Conservation (phyloP, 2,329 filamentous ascomycete genomes). For the Aspergillus nomiae region DNA sequence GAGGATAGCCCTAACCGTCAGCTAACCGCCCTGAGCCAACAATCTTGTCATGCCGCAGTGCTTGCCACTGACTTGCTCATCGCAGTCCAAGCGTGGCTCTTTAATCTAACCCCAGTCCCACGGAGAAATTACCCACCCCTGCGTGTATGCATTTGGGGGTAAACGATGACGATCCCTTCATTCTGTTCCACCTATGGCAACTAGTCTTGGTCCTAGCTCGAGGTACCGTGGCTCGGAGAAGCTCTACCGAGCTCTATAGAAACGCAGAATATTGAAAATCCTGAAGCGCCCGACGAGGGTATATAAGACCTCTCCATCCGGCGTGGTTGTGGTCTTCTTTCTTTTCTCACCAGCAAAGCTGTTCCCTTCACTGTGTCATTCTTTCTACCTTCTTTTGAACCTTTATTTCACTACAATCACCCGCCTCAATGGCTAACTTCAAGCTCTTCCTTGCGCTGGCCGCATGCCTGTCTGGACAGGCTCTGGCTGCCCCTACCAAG, state of each 20-base stretch:
- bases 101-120: not conserved
- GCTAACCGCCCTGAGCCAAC: not conserved
- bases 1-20: not conserved
- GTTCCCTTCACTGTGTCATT: not conserved
- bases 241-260: not conserved
- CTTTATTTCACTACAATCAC: constrained; percentile 2
- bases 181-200: constrained; percentile 1
- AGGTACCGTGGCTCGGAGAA: not conserved
- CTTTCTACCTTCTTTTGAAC: constrained; percentile 7
- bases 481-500: constrained; percentile 29
- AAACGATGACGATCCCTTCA: not conserved
- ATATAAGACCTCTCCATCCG: constrained; percentile 11
- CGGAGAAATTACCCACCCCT: constrained; percentile 9
- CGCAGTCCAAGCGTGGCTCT: not conserved
- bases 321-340: not conserved
- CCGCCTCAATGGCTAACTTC: constrained; percentile 24
- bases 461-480: constrained; percentile 26
- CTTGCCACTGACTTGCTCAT: not conserved
- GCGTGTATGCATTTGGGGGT: not conserved
- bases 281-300: not conserved
- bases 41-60: not conserved
- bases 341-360: constrained; percentile 13
- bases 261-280: not conserved
- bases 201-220: not conserved
- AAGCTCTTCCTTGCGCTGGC: constrained; percentile 26